Evolutionary conservation across 169 alveolate species (phyloP).

Genomic region (Toxoplasma gondii): DNA sequence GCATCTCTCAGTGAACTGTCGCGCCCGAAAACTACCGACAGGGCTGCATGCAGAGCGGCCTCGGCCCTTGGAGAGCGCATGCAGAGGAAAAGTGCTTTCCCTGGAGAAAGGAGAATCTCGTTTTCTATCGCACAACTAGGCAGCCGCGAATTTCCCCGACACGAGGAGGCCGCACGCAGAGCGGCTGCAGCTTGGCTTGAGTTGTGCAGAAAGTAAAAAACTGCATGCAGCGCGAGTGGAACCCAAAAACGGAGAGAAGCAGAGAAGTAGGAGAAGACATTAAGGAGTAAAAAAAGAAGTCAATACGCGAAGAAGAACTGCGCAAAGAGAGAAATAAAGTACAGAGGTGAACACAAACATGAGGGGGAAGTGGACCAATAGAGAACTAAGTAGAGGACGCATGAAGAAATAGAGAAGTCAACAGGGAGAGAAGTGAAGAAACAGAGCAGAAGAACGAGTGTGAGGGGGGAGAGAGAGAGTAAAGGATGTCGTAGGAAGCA

Average conservation of each 20-base stretch:
- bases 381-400: too few relatives aligned
- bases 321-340: background rate
- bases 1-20: background rate
- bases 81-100: background rate
- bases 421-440: too few relatives aligned
- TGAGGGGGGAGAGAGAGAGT: too few relatives aligned
- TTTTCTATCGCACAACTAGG: slow-evolving; percentile 14
- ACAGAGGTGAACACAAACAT: too few relatives aligned
- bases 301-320: background rate
- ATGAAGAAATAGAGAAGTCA: too few relatives aligned
- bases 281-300: background rate
- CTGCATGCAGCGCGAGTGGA: background rate
- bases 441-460: too few relatives aligned
- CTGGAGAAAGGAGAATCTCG: background rate
- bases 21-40: slow-evolving; percentile 41
- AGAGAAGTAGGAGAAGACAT: background rate
- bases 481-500: too few relatives aligned
- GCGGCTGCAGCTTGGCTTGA: slow-evolving; percentile 50
- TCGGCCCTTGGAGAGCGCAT: slow-evolving; percentile 44
- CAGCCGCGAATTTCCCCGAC: background rate
- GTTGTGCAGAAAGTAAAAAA: background rate
- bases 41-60: background rate
- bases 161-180: background rate
- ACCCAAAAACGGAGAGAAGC: background rate
- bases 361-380: too few relatives aligned